Evolutionary conservation across 441 rosid genomes (phyloP).

Genomic region (Gossypium aridum): DNA sequence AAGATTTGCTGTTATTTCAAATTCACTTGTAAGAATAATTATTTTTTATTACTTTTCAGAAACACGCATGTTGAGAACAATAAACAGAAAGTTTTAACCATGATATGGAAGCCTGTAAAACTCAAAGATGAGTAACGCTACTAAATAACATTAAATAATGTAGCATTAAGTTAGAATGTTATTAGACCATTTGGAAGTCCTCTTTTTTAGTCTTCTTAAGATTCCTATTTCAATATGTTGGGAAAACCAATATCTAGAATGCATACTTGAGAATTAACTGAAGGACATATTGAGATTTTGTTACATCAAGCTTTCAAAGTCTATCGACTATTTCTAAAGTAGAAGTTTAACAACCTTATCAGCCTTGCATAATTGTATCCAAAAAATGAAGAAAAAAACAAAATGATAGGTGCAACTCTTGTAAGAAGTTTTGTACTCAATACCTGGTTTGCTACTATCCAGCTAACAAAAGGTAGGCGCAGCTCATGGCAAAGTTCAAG

Average conservation of each 20-base stretch:
- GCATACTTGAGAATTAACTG: not conserved
- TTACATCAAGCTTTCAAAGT: not conserved
- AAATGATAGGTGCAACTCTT: not conserved
- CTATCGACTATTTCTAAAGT: not conserved
- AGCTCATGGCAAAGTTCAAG: conserved; percentile 90
- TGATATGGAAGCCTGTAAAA: not conserved
- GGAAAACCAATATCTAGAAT: not conserved
- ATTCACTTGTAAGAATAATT: not conserved
- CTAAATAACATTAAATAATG: not conserved
- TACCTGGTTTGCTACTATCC: conserved; percentile 78
- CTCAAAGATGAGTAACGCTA: not conserved
- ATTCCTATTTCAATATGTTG: not conserved
- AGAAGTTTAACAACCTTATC: not conserved
- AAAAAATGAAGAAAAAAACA: not conserved
- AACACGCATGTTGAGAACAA: not conserved
- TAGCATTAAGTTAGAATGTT: not conserved
- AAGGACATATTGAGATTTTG: not conserved
- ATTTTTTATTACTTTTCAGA: not conserved
- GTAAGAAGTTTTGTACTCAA: conserved; percentile 5
- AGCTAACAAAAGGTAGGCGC: conserved; percentile 74
- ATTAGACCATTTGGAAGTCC: not conserved
- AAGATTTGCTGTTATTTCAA: not conserved
- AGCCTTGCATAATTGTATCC: not conserved
- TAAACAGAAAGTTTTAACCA: not conserved
- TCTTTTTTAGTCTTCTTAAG: not conserved